A percentile compares a stretch with the other conserved stretches of the same genome.
These are phyloP conservation scores for Trichoderma atroviride DNA, from an alignment of 2,329 filamentous ascomycete genomes.

Conservation along the genomic window DNA sequence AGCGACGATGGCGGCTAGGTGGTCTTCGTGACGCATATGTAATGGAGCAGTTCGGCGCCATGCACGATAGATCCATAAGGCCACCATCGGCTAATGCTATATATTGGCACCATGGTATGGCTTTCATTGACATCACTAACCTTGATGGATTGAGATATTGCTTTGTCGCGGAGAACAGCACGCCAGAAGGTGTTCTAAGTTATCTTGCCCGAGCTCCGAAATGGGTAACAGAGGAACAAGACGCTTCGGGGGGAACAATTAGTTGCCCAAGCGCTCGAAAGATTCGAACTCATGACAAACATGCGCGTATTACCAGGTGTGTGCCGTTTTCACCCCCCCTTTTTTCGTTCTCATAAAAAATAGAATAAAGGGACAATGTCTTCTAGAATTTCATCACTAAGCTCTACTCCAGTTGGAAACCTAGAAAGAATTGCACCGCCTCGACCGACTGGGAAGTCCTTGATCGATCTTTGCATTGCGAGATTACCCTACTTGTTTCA, in stretches of 20 bases:
- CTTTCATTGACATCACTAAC: slow-evolving; percentile 21
- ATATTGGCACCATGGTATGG: too few species aligned
- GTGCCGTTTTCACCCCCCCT: neutral
- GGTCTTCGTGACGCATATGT: neutral
- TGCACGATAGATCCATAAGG: too few species aligned
- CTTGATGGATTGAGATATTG: slow-evolving; percentile 16
- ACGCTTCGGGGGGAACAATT: neutral
- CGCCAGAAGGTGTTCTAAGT: neutral
- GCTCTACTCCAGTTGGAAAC: neutral
- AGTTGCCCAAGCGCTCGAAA: neutral
- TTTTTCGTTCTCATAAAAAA: neutral
- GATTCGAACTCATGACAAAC: neutral
- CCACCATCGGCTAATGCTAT: too few species aligned
- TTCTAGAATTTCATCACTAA: neutral
- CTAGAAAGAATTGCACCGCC: neutral
- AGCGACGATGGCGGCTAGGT: neutral
- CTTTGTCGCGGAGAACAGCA: neutral
- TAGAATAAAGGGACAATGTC: neutral
- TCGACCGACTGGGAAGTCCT: neutral
- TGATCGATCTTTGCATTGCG: slow-evolving; percentile 4
- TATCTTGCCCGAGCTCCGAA: neutral
- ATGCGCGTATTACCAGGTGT: neutral
- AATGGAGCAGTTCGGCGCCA: too few species aligned
- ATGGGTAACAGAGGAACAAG: neutral
- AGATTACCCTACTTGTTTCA: neutral